Conservation (phyloP, 495 filamentous ascomycete species). For the Aspergillus bertholletiae region DNA sequence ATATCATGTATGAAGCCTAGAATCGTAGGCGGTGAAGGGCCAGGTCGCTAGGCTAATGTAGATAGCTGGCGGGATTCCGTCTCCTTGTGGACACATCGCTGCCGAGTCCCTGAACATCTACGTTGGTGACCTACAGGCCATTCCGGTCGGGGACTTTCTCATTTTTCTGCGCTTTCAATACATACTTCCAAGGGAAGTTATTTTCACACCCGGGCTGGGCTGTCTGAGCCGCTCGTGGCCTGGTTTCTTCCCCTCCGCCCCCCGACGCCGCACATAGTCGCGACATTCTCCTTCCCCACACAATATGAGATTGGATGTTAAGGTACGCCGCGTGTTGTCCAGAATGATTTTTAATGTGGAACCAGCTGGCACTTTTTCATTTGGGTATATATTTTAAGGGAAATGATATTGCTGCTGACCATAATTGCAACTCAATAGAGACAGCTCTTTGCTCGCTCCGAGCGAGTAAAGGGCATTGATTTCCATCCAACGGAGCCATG, state of each 20-base stretch:
- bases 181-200: not conserved
- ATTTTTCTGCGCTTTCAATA: slow-evolving; percentile 1
- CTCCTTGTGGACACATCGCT: slow-evolving; percentile 48
- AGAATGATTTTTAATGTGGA: not conserved
- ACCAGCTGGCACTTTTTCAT: slow-evolving; percentile 4
- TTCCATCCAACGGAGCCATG: slow-evolving; percentile 96
- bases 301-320: slow-evolving; percentile 87
- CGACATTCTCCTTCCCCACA: slow-evolving; percentile 32
- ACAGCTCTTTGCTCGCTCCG: slow-evolving; percentile 77
- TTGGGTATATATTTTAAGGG: slow-evolving; percentile 15
- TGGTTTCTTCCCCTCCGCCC: slow-evolving; percentile 26
- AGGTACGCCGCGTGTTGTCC: slow-evolving; percentile 55
- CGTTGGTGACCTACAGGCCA: slow-evolving; percentile 11
- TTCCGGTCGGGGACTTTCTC: slow-evolving; percentile 12
- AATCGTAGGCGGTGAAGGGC: slow-evolving; percentile 38
- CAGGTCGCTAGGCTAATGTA: slow-evolving; percentile 17
- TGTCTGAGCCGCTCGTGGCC: slow-evolving; percentile 41
- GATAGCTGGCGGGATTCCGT: slow-evolving; percentile 37
- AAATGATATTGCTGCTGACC: slow-evolving; percentile 28
- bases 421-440: slow-evolving; percentile 47
- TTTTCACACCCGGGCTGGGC: slow-evolving; percentile 26
- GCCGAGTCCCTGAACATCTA: slow-evolving; percentile 13
- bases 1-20: not conserved
- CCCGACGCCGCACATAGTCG: slow-evolving; percentile 41
- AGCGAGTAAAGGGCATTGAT: slow-evolving; percentile 96